phyloP scores from a whole-genome alignment of 495 filamentous ascomycete species.

The Penicillium malachiteum region DNA sequence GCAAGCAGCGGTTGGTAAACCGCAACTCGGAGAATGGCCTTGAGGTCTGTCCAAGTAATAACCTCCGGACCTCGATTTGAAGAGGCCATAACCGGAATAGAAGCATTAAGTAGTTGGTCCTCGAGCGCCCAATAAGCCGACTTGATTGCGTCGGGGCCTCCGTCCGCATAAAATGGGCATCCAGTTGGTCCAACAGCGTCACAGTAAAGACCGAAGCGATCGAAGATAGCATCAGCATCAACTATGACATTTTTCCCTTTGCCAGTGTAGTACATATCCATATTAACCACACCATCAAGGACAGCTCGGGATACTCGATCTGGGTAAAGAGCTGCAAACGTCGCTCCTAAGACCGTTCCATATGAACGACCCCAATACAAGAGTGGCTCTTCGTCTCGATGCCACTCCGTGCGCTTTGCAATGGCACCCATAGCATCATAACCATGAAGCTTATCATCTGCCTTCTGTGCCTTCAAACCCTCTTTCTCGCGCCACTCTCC shows the following conservation, averaged over 20 bases:
- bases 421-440: constrained; percentile 27
- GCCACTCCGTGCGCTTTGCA: constrained; percentile 30
- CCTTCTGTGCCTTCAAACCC: constrained; percentile 26
- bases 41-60: constrained; percentile 44
- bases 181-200: constrained; percentile 33
- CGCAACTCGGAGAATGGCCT: constrained; percentile 28
- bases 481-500: constrained; percentile 43
- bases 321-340: constrained; percentile 54
- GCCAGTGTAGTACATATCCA: constrained; percentile 42
- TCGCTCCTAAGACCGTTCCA: constrained; percentile 62
- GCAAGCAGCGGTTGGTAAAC: constrained; percentile 58
- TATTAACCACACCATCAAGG: constrained; percentile 57
- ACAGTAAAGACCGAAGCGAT: constrained; percentile 49
- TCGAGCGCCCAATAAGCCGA: constrained; percentile 41
- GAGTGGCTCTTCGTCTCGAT: constrained; percentile 44
- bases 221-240: constrained; percentile 51
- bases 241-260: constrained; percentile 42
- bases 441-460: constrained; percentile 30
- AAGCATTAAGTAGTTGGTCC: constrained; percentile 37
- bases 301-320: constrained; percentile 48
- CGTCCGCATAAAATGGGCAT: constrained; percentile 45
- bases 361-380: constrained; percentile 70
- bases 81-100: constrained; percentile 43
- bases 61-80: constrained; percentile 38
- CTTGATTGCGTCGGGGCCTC: constrained; percentile 40